Evolutionary conservation across 805 yeast species (phyloP), one percentile per base, ranked within the genome.

Genomic region (Ogataea angusta): DNA sequence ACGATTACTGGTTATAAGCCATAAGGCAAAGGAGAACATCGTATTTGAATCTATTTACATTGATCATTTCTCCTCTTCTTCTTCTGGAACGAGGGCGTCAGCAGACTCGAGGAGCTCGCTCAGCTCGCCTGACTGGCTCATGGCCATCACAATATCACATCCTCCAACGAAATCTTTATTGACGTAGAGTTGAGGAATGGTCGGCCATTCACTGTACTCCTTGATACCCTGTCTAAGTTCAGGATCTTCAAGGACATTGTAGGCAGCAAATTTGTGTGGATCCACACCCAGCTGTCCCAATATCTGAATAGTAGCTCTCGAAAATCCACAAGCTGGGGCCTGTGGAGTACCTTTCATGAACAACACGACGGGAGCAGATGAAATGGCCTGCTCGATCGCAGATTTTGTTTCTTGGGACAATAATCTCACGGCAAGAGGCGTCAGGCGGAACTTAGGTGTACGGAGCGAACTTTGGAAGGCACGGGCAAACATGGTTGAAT

Each of bases 341-440:
- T 91, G 95, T 13, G 99, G 99, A 2, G 96, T 91, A 13, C 99
- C 99, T 67, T 93, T 93, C 99, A 93, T 93, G 69, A 93, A 93
- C 31, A 93, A 71, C 7, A 93, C 99, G 15, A 93, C 98, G 7
- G 95, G 95, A 1, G 98, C 93, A 6, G 95, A 82, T 4, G 67
- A 69, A 18, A 93, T 84, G 1, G 98, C 98, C 31, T 76, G 73
- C 53, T 85, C 88, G 45, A 93, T 90, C 34, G 98, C 97, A 17
- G 75, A 70, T 51, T 76, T 78, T 46, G 91, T 85, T 52, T 88
- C 96, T 6, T 81, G 76, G 14, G 95, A 83, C 46, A 93, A 57
- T 39, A 72, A 75, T 45, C 66, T 54, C 7, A 42, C 31, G 8
- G 40, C 34, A 2, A 36, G 25, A 13, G 42, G 40, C 21, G 27